Evolutionary conservation across 768 basidiomycete genomes (phyloP).

Genomic region (Auricularia auricula-judae): DNA sequence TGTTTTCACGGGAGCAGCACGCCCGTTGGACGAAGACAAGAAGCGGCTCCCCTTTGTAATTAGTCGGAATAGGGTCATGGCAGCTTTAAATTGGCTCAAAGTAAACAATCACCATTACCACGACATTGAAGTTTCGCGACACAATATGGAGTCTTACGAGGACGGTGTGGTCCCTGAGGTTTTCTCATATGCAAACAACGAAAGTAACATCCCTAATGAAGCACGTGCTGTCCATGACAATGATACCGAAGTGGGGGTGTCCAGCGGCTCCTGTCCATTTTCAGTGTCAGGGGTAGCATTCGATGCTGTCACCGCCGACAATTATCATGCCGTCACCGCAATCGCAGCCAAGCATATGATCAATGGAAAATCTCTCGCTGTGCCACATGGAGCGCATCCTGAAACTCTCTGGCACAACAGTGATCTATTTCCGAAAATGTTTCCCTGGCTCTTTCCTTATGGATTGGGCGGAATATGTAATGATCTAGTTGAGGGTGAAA

Average conservation of each 20-base stretch:
- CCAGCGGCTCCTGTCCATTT: slow-evolving; percentile 11
- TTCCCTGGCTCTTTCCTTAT: slow-evolving; percentile 3
- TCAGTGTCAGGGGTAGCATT: slow-evolving; percentile 9
- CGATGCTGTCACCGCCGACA: neutral
- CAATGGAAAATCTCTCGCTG: neutral
- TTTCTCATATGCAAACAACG: slow-evolving; percentile 3
- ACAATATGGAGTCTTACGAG: slow-evolving; percentile 7
- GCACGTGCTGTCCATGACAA: slow-evolving; percentile 17
- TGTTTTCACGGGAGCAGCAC: slow-evolving; percentile 19
- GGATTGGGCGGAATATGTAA: slow-evolving; percentile 1
- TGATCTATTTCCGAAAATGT: neutral
- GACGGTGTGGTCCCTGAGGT: slow-evolving; percentile 13
- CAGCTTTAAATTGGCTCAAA: slow-evolving; percentile 24
- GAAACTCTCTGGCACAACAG: neutral
- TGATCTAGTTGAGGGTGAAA: no score
- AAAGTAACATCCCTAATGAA: slow-evolving; percentile 15
- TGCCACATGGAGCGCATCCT: neutral
- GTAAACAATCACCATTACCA: slow-evolving; percentile 23
- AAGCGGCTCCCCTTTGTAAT: slow-evolving; percentile 16
- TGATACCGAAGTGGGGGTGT: slow-evolving; percentile 11
- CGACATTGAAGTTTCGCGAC: slow-evolving; percentile 19
- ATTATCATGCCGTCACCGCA: neutral
- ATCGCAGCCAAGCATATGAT: neutral
- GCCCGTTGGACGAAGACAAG: slow-evolving; percentile 20
- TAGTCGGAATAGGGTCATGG: slow-evolving; percentile 11